Base-by-base conservation (phyloP, 2,329 filamentous ascomycete species). In the Calonectria hongkongensis region DNA sequence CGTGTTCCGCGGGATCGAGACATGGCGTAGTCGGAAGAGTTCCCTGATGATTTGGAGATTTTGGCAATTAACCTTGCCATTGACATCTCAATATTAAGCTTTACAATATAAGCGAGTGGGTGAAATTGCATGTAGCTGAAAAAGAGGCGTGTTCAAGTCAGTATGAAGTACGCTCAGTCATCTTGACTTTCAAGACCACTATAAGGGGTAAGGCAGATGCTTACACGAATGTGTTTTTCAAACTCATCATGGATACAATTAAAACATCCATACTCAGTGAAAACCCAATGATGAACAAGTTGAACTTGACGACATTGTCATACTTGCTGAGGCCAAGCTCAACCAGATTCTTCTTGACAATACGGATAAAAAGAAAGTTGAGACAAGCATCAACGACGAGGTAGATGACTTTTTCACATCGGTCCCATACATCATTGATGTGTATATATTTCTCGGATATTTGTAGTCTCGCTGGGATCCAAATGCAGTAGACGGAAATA, bases 311-410 rank as follows among this genome's bases (percentile, higher is more conserved):
- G 12, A 60, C 54, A 4, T 60, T 60, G 54, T 60, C 36, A n/a
- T 60, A 60, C 12, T 60, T 60, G 54, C 36, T 60, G 12, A 60
- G 54, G 7, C 54, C 54, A 3, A 60, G 21, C 25, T 60, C 54
- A 15, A 60, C 54, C 7, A 60, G 27, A 39, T 60, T 60, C 54
- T 60, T 60, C 21, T 60, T 60, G 9, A 60, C 54, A 10, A 60
- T 60, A 13, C 54, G 54, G n/a, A 60, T 60, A 25, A 60, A 60
- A 21, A 60, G 54, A 18, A 60, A 60, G 13, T 60, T 60, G 33
- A 60, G 54, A 12, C 54, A 60, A 21, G 54, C 54, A 41, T 60
- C 54, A 0, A 60, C 36, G 12, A 60, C 2, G 8, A 60, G 33
- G 36, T 60, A 60, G 13, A 60, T 41, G 54, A 60, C 54, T 13